Base-by-base conservation (phyloP, 441 rosid species). In the Adansonia rubrostipa region DNA sequence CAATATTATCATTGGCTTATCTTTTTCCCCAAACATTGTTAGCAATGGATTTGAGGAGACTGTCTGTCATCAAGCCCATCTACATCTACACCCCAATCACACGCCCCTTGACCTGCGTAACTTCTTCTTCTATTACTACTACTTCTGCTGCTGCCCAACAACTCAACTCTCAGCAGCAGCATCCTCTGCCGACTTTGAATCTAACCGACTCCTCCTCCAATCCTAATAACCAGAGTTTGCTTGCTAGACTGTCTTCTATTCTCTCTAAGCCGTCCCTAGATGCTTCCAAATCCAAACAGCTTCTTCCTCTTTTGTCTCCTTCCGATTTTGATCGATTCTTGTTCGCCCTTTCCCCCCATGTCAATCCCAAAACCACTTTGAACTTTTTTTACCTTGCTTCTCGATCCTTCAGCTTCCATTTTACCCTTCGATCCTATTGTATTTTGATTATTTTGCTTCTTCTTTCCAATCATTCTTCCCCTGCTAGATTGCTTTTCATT, bases 381-480 rank as follows among this genome's bases (percentile, higher is more conserved):
- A 77, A 84, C 15, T 94, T 94, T 79, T 94, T 94, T 65, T 81
- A 86, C 50, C 86, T 88, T 74, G 96, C 97, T 1, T 86, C 91
- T 13, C 79, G 78, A 71, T 79, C 84, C 6, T 89, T 82, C 50
- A 81, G 84, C 71, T 92, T 88, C 81, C 87, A 70, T 22, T 92
- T 94, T 82, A 91, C 92, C 3, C 84, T 86, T 70, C 87, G 88
- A 50, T 90, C 96, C 69, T 92, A 90, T 84, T 91, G 91, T 79
- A 78, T 91, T 76, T 73, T 92, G 85, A 80, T 94, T 74, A 85
- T 85, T 56, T 83, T 88, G 80, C 89, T 92, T 77, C 78, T 90
- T 68, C 80, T 71, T 24, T 66, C 86, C 65, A 80, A 85, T 75
- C 81, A 84, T 50, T 54, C 69, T 42, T 84, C 93, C 4, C 84